A percentile compares a stretch with the other conserved stretches of the same genome.
phyloP scores from a whole-genome alignment of 805 yeast genomes.

The Kazachstania martiniae region DNA sequence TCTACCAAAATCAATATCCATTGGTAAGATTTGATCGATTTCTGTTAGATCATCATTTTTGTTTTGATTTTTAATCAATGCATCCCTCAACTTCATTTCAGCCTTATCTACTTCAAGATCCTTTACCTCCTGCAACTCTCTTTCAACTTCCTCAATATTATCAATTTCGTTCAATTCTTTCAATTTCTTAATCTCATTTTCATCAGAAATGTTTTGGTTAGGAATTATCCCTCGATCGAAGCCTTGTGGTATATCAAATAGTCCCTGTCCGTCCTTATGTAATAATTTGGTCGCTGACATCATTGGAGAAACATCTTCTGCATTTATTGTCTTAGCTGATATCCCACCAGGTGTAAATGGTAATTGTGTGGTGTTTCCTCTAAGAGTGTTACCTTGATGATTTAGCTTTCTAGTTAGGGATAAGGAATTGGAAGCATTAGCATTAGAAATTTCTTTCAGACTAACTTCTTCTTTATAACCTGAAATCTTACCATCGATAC shows the following conservation, averaged over 20 bases:
- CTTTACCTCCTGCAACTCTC: constrained; percentile 26
- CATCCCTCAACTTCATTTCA: no score
- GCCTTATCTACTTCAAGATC: no score
- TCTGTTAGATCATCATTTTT: constrained; percentile 14
- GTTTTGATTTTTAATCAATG: not conserved
- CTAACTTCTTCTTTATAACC: constrained; percentile 56
- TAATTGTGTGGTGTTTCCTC: constrained; percentile 61
- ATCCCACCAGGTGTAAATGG: constrained; percentile 94
- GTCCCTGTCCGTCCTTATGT: constrained; percentile 62
- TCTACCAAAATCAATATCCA: constrained; percentile 39
- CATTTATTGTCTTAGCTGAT: constrained; percentile 20
- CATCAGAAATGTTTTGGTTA: constrained; percentile 2
- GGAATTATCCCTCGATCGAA: constrained; percentile 57
- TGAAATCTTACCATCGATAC: constrained; percentile 61
- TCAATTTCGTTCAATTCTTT: constrained; percentile 23
- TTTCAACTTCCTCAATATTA: constrained; percentile 25
- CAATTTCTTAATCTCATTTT: constrained; percentile 14
- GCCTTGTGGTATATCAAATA: constrained; percentile 79
- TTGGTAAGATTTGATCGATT: constrained; percentile 40
- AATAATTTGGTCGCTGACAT: constrained; percentile 27
- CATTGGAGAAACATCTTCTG: constrained; percentile 14
- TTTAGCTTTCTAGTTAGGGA: constrained; percentile 61
- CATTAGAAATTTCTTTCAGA: constrained; percentile 31
- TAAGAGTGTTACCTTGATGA: constrained; percentile 47
- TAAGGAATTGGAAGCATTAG: constrained; percentile 58